Percentiles rank a stretch among this genome's conserved stretches.
Conservation (phyloP, 331 rosid species). For the Malus hybrid region DNA sequence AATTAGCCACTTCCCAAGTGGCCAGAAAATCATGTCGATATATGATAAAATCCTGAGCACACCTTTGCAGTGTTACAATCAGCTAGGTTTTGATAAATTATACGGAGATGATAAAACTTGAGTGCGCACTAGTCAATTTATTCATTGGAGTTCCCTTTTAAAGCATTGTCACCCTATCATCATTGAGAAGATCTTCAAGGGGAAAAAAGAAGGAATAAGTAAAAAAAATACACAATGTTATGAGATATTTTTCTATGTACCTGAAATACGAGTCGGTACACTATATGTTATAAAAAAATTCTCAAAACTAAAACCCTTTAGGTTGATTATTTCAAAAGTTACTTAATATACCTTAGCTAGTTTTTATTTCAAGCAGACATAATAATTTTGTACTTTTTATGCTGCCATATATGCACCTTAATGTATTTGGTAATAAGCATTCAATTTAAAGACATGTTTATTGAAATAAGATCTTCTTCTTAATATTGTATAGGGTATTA, state of each 20-base stretch:
- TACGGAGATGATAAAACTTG: not conserved
- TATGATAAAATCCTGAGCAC: not conserved
- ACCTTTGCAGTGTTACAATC: not conserved
- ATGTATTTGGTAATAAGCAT: not conserved
- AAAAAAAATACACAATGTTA: not conserved
- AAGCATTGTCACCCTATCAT: conserved; percentile 17
- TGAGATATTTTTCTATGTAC: too few species aligned
- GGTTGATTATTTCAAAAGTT: not conserved
- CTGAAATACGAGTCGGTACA: too few species aligned
- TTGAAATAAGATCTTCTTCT: not conserved
- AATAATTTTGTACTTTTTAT: not conserved
- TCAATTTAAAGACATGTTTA: not conserved
- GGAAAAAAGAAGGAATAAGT: not conserved
- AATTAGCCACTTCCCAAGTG: not conserved
- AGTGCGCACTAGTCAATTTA: conserved; percentile 2
- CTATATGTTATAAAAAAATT: too few species aligned
- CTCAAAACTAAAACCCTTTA: not conserved
- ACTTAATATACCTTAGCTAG: not conserved
- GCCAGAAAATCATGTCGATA: not conserved
- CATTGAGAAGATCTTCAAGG: conserved; percentile 5
- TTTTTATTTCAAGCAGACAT: not conserved
- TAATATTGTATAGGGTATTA: too few species aligned
- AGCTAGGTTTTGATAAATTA: not conserved
- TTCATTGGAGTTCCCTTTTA: not conserved
- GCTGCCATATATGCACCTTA: not conserved